phyloP scores from a whole-genome alignment of 768 basidiomycete genomes.

The Boletus pseudopeckii region DNA sequence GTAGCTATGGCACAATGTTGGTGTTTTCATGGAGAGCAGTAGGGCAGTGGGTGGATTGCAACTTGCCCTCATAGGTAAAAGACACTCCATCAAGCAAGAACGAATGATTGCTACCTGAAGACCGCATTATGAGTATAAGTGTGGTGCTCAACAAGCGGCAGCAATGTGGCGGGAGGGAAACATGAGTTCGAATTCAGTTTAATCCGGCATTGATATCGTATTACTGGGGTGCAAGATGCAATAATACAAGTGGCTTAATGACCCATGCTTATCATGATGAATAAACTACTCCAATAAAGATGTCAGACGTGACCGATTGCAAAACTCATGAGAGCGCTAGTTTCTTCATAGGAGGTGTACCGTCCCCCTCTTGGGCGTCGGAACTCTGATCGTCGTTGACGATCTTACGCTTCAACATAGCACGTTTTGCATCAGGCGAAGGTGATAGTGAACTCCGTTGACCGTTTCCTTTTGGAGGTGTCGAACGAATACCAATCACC shows the following conservation, averaged over 20 bases:
- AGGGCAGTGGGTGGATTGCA: not conserved
- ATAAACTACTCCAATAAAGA: slow-evolving; percentile 36
- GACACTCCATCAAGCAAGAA: not conserved
- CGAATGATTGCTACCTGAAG: not conserved
- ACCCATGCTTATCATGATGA: slow-evolving; percentile 23
- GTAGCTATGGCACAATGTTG: slow-evolving; percentile 5
- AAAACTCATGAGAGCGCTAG: slow-evolving; percentile 42
- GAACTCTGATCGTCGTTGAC: slow-evolving; percentile 43
- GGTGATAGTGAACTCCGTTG: slow-evolving; percentile 44
- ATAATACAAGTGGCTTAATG: slow-evolving; percentile 27
- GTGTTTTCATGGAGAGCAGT: not conserved
- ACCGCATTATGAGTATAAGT: slow-evolving; percentile 1
- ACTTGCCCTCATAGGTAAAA: slow-evolving; percentile 10
- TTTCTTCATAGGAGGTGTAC: slow-evolving; percentile 68
- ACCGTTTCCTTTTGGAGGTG: slow-evolving; percentile 35
- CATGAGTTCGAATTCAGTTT: no score
- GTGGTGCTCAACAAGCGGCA: not conserved
- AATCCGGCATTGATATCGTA: slow-evolving; percentile 4
- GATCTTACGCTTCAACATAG: slow-evolving; percentile 76
- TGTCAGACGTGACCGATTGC: slow-evolving; percentile 10
- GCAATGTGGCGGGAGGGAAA: not conserved
- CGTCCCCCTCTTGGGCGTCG: slow-evolving; percentile 36
- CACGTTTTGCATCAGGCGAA: slow-evolving; percentile 49
- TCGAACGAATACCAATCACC: slow-evolving; percentile 33
- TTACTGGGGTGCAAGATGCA: slow-evolving; percentile 17